These are phyloP conservation scores for Spathaspora arborariae DNA, from an alignment of 805 yeast genomes.

Conservation along the genomic window DNA sequence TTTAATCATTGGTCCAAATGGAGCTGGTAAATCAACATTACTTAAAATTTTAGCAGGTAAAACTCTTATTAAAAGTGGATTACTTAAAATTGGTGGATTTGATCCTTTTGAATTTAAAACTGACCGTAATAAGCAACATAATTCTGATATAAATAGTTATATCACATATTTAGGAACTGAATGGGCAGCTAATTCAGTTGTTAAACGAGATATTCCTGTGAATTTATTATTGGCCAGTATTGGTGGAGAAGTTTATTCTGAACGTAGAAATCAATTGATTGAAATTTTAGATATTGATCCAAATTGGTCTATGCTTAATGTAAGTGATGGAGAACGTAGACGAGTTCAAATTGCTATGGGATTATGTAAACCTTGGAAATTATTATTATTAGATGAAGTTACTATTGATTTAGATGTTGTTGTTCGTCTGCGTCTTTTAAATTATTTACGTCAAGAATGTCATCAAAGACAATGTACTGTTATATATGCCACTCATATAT, in stretches of 20 bases:
- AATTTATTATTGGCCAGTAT: slow-evolving; percentile 71
- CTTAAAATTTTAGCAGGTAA: slow-evolving; percentile 86
- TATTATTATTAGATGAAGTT: slow-evolving; percentile 88
- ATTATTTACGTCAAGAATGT: slow-evolving; percentile 74
- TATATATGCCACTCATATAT: slow-evolving; percentile 93
- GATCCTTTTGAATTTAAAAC: slow-evolving; percentile 78
- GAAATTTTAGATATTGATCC: slow-evolving; percentile 81
- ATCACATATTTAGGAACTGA: slow-evolving; percentile 92
- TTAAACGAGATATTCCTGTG: slow-evolving; percentile 89
- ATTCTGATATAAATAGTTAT: slow-evolving; percentile 42
- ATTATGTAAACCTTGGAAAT: slow-evolving; percentile 82
- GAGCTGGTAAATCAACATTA: slow-evolving; percentile 94
- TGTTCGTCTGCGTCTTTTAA: slow-evolving; percentile 71
- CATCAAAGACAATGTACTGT: slow-evolving; percentile 65
- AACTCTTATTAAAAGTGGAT: slow-evolving; percentile 73
- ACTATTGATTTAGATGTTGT: slow-evolving; percentile 95
- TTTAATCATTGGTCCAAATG: slow-evolving; percentile 86
- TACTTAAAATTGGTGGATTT: slow-evolving; percentile 67
- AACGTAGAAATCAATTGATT: slow-evolving; percentile 72
- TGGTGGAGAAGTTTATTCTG: slow-evolving; percentile 64
- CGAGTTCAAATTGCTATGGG: slow-evolving; percentile 96
- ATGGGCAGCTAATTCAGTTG: slow-evolving; percentile 92
- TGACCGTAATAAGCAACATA: slow-evolving; percentile 40
- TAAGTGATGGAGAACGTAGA: slow-evolving; percentile 93
- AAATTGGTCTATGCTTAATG: slow-evolving; percentile 86